Evolutionary conservation across 768 basidiomycete species (phyloP).

Genomic region (Clavaria fumosa): DNA sequence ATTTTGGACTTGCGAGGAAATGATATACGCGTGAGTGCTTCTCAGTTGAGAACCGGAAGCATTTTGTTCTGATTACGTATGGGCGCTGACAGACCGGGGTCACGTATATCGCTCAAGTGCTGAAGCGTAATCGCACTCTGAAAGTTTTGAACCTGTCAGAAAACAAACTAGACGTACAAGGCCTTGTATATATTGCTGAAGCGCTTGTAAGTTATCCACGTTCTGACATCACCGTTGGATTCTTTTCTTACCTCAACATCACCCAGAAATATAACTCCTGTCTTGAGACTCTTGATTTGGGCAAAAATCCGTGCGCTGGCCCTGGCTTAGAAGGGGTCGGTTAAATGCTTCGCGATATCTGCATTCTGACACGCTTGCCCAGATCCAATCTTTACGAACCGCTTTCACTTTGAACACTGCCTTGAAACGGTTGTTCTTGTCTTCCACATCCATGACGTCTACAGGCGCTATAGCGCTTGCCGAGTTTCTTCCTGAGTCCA

Average conservation of each 20-base stretch:
- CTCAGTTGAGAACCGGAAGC: not conserved
- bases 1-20: slow-evolving; percentile 89
- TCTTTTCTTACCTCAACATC: not conserved
- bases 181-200: slow-evolving; percentile 72
- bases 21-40: slow-evolving; percentile 62
- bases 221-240: not conserved
- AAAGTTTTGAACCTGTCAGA: slow-evolving; percentile 91
- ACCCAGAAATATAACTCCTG: slow-evolving; percentile 84
- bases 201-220: slow-evolving; percentile 74
- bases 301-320: slow-evolving; percentile 86
- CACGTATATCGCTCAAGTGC: slow-evolving; percentile 82
- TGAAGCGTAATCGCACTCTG: slow-evolving; percentile 90
- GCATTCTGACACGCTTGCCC: not conserved
- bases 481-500: slow-evolving; percentile 88
- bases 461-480: slow-evolving; percentile 88
- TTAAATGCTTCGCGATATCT: slow-evolving; percentile 7
- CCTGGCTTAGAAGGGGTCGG: slow-evolving; percentile 82
- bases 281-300: slow-evolving; percentile 87
- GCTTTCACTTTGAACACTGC: slow-evolving; percentile 87
- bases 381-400: slow-evolving; percentile 80
- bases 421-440: slow-evolving; percentile 84
- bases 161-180: slow-evolving; percentile 78
- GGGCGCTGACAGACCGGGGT: slow-evolving; percentile 54
- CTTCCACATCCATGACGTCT: slow-evolving; percentile 64
- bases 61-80: slow-evolving; percentile 6